These are phyloP conservation scores for Leccinum insigne DNA, from an alignment of 1,284 basidiomycete species.

Conservation along the genomic window DNA sequence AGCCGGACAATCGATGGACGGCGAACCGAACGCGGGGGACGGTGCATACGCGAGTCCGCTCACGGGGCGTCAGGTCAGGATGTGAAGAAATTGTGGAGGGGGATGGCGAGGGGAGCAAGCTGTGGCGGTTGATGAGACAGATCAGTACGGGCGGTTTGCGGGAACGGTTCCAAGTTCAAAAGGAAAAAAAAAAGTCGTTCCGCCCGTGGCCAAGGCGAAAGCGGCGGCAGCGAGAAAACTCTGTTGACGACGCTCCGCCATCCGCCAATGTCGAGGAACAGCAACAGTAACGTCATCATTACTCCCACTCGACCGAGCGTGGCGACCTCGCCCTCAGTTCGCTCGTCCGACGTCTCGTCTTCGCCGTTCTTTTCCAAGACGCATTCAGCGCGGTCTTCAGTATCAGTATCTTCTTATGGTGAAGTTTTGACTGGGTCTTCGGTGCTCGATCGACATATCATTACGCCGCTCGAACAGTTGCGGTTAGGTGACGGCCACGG, in stretches of 20 bases:
- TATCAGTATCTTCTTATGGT: slow-evolving; percentile 57
- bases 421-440: slow-evolving; percentile 39
- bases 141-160: slow-evolving; percentile 64
- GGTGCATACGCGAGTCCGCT: slow-evolving; percentile 11
- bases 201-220: slow-evolving; percentile 44
- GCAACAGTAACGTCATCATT: slow-evolving; percentile 5
- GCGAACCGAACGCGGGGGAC: not conserved
- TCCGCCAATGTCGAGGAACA: slow-evolving; percentile 1
- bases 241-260: not conserved
- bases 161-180: slow-evolving; percentile 47
- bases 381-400: slow-evolving; percentile 52
- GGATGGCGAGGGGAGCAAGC: slow-evolving; percentile 38
- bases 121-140: slow-evolving; percentile 70
- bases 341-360: slow-evolving; percentile 55
- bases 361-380: slow-evolving; percentile 49
- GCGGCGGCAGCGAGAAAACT: slow-evolving; percentile 23
- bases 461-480: slow-evolving; percentile 51
- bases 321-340: slow-evolving; percentile 52
- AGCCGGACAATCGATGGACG: slow-evolving; percentile 21
- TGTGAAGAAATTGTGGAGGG: slow-evolving; percentile 9
- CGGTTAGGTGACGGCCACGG: slow-evolving; percentile 28
- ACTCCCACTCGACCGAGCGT: slow-evolving; percentile 37
- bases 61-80: slow-evolving; percentile 2
- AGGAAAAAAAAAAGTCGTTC: slow-evolving; percentile 23
- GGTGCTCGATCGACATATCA: slow-evolving; percentile 43